Percentiles rank a stretch among this genome's conserved stretches.
phyloP scores from a whole-genome alignment of 768 basidiomycete species.

The Boletus coccyginus region DNA sequence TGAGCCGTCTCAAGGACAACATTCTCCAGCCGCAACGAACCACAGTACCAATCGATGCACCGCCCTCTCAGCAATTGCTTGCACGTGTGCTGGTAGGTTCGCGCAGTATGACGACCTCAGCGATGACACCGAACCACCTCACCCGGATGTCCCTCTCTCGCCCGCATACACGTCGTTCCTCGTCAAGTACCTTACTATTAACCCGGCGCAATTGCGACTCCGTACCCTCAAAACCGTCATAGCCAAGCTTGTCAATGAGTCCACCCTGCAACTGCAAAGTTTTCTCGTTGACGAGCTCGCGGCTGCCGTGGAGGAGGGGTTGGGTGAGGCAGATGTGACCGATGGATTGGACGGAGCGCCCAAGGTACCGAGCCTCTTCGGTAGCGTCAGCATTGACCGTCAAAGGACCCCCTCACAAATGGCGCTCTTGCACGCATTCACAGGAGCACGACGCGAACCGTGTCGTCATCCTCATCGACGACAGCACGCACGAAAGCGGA shows the following conservation, averaged over 20 bases:
- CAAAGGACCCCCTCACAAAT: constrained; percentile 91
- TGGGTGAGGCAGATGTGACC: constrained; percentile 60
- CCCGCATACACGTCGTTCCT: too few species aligned
- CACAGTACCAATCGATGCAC: too few species aligned
- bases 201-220: too few species aligned
- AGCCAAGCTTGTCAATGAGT: constrained; percentile 78
- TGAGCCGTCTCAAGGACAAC: too few species aligned
- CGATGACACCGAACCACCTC: constrained; percentile 14
- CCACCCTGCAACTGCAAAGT: constrained; percentile 82
- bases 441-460: not conserved
- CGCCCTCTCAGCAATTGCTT: too few species aligned
- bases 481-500: constrained; percentile 19
- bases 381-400: constrained; percentile 61
- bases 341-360: constrained; percentile 58
- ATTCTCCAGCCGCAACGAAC: too few species aligned
- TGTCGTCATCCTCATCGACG: not conserved
- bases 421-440: constrained; percentile 78
- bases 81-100: constrained; percentile 38
- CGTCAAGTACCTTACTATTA: too few species aligned
- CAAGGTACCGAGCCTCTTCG: constrained; percentile 53
- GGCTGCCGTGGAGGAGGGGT: constrained; percentile 57
- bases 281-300: constrained; percentile 77
- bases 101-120: constrained; percentile 44
- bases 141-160: too few species aligned
- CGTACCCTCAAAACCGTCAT: too few species aligned